phyloP scores from a whole-genome alignment of 495 filamentous ascomycete species.

The Aspergillus panamensis region DNA sequence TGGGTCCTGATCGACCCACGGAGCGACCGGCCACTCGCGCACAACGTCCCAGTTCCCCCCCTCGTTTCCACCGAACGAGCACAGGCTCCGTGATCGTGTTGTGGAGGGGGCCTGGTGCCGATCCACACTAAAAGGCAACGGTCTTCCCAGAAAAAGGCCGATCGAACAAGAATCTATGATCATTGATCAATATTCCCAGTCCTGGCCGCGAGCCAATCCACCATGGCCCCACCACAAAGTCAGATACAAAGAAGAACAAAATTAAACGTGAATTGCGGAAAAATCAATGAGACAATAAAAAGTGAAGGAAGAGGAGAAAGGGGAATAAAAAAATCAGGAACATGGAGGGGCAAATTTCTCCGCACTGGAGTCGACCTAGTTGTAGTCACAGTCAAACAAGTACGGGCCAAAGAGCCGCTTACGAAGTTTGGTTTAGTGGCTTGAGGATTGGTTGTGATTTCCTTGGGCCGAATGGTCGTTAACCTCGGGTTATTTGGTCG shows the following conservation, averaged over 20 bases:
- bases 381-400: neutral
- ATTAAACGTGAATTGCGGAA: neutral
- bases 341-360: constrained; percentile 10
- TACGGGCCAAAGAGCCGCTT: constrained; percentile 23
- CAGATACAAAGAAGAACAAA: neutral
- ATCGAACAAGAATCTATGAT: neutral
- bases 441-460: neutral
- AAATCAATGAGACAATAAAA: neutral
- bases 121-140: neutral
- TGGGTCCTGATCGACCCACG: constrained; percentile 3
- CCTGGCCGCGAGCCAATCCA: neutral
- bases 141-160: constrained; percentile 1
- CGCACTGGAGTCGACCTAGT: constrained; percentile 12
- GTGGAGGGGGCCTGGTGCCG: constrained; percentile 1
- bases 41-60: neutral
- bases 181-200: neutral
- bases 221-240: neutral
- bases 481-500: neutral
- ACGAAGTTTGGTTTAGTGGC: constrained; percentile 10
- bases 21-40: neutral
- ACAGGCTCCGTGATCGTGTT: neutral
- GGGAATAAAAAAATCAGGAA: neutral
- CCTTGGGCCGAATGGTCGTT: neutral
- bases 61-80: neutral
- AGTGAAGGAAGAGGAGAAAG: neutral